Conservation (phyloP, 768 basidiomycete genomes). For the Lactarius vividus region DNA sequence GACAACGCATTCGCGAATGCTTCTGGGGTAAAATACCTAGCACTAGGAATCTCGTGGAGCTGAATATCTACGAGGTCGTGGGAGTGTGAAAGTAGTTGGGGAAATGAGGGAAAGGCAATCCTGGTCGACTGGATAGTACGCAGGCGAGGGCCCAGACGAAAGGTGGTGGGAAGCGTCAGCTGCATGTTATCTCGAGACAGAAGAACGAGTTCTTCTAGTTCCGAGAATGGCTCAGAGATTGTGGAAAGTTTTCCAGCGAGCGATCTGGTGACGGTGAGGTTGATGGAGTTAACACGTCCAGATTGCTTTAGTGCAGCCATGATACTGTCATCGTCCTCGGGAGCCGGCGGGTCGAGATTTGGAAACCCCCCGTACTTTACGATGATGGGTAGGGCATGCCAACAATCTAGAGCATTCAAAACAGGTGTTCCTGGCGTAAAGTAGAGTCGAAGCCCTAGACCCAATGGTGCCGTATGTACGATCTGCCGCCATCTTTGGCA, state of each 20-base stretch:
- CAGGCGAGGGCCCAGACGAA: background rate
- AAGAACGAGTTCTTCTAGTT: background rate
- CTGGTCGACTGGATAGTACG: background rate
- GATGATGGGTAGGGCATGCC: background rate
- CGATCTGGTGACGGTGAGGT: background rate
- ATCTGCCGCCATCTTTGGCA: background rate
- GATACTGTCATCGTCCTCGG: background rate
- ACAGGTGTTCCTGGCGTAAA: background rate
- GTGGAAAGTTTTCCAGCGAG: background rate
- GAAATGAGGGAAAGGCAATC: background rate
- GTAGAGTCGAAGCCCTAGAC: background rate
- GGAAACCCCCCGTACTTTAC: background rate
- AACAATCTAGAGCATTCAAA: background rate
- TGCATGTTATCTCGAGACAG: background rate
- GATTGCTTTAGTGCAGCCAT: background rate
- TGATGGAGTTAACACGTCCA: background rate
- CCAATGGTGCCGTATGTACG: no score
- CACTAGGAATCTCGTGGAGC: background rate
- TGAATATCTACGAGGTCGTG: background rate
- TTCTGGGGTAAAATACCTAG: background rate
- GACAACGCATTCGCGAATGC: background rate
- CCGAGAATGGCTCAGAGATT: background rate
- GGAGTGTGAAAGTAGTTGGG: background rate
- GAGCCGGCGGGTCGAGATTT: background rate
- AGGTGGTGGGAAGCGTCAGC: no score